Base-by-base conservation (phyloP, 495 filamentous ascomycete genomes). In the Clohesyomyces aquaticus region DNA sequence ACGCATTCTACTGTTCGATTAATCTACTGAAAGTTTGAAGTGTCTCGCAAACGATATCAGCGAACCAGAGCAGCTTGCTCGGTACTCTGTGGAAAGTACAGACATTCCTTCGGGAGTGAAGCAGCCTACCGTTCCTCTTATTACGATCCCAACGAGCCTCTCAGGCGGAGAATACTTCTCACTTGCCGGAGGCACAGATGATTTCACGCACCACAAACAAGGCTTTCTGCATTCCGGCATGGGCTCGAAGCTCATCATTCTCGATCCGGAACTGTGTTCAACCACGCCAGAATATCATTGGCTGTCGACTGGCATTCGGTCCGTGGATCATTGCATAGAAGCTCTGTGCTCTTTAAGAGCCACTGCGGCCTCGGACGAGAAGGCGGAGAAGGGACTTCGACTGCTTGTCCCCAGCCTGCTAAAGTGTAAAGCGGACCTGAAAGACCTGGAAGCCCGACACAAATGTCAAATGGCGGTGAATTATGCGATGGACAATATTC, bases 271-370 rank as follows among this genome's bases (percentile, higher is more conserved):
- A 14, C 74, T 88, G 1, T 78, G 77, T 0, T 59, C 74, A 14
- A 81, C 81, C 0, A 85, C 87, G 0, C 86, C 86, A 0, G 77
- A 79, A 48, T 75, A 76, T 19, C 78, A 87, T 35, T 89, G 85
- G 86, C 71, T 88, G 6, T 81, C 79, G 29, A 85, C 82, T 1
- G 87, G 86, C 0, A 75, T 89, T 4, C 77, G 86, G 8, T 82
- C 81, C 9, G 79, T 89, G 3, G 87, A 89, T 61, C 85, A 89
- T 63, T 88, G 85, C 66, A 78, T 87, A 10, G 86, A 89, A 71
- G 77, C 79, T 0, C 68, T 83, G 4, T 87, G 82, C 50, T 80
- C 79, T 0, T 54, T 76, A 10, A 46, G 72, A n/a, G 74, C 76
- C 3, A 78, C 75, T 10, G 57, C 72, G 4, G 62, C 65, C 18